phyloP scores from a whole-genome alignment of 768 basidiomycete genomes.

The Mycena chlorophos region DNA sequence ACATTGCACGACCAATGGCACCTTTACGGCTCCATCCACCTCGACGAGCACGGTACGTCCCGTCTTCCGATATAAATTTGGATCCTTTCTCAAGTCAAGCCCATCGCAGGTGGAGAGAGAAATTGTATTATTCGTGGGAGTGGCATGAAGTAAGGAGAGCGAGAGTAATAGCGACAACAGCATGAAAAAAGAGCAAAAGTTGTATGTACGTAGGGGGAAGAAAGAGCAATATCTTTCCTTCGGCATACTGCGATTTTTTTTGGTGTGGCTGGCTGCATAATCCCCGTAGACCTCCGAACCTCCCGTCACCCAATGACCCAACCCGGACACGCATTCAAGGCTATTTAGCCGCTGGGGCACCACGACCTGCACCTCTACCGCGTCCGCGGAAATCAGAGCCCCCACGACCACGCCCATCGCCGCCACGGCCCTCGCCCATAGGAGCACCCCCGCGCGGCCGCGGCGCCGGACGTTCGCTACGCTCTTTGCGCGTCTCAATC shows the following conservation, averaged over 20 bases:
- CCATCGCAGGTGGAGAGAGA: neutral
- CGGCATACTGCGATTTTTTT: neutral
- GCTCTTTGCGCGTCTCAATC: conserved; percentile 91
- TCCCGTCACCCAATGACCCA: conserved; percentile 4
- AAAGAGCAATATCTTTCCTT: neutral
- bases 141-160: conserved; percentile 19
- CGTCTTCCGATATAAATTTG: too few relatives aligned
- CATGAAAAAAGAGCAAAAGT: conserved; percentile 9
- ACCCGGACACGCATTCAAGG: neutral
- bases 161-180: conserved; percentile 15
- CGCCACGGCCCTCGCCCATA: conserved; percentile 52
- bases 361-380: conserved; percentile 24
- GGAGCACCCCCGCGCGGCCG: conserved; percentile 65
- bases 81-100: neutral
- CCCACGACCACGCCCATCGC: conserved; percentile 41
- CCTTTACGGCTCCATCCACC: too few relatives aligned
- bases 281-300: too few relatives aligned
- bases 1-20: too few relatives aligned
- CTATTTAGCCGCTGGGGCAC: conserved; percentile 23
- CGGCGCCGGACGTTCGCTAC: conserved; percentile 71
- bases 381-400: conserved; percentile 22
- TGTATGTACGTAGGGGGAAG: conserved; percentile 3
- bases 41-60: too few relatives aligned
- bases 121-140: conserved; percentile 17
- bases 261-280: too few relatives aligned